Base-by-base conservation (phyloP, 208 protist genomes). In the Trypanosoma brucei region DNA sequence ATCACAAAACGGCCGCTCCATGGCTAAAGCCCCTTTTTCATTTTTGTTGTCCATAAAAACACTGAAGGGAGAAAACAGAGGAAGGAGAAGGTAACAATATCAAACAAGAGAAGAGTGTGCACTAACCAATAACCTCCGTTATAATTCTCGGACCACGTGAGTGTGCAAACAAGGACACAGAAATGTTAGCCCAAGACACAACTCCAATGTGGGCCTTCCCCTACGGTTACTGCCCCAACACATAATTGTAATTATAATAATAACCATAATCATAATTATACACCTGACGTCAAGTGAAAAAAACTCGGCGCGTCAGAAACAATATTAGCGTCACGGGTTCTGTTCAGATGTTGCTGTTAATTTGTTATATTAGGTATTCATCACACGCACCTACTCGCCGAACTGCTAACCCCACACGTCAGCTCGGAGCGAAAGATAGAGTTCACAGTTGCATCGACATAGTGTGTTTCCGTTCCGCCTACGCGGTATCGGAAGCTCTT, bases 171-270 rank as follows among this genome's bases (percentile, higher is more conserved):
- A 59, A 65, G 63, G 57, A 56, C 70, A 45, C 57, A 33, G 34
- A 61, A 14, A 57, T 9, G 33, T 11, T 14, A 48, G 49, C 22
- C 52, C 62, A 58, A 48, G 65, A 71, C 65, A 66, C 65, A 71
- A 71, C 65, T 71, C 65, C 65, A 71, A 66, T 35, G 65, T 66
- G 65, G 59, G 50, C 65, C 65, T 71, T 50, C 30, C 34, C 11
- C 7, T 31, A 54, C 8, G 11, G 42, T 46, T 46, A 11, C 42
- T 37, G 35, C 31, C 31, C 9, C 52, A 33, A 56, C 34, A 4
- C 52, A 22, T 22, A 22, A 22, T 22, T 22, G 22, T 22, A 22
- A 22, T 22, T 22, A 22, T 22, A 22, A 22, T 22, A 22, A 22
- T 22, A 22, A 22, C 22, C 22, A 22, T 22, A 22, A 22, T 22